Evolutionary conservation across 768 basidiomycete species (phyloP), one percentile per base, ranked within the genome.

Genomic region (Tephrocybe sp.): DNA sequence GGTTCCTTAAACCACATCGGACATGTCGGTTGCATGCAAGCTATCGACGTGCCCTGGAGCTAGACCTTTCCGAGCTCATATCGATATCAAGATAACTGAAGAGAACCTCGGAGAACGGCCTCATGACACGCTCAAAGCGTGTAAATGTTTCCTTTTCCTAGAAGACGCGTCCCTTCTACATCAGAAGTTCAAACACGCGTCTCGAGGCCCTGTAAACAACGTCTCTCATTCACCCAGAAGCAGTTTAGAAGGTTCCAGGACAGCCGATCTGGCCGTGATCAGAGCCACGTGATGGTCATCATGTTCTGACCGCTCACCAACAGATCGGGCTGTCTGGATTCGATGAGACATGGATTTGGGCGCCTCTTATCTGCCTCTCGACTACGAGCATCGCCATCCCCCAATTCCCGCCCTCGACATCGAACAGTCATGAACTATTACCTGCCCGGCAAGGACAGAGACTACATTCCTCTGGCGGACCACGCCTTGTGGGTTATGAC

Each of bases 401-500:
- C 11, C n/a, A 34, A 4, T 8, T 17, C 12, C 20, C 33, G 24
- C 14, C 12, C 37, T 25, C 50, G 26, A 12, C 51, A 37, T 23
- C 53, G 56, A 3, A 48, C 50, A 4, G 26, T 54, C 20, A 81
- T 81, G 83, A 86, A 84, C 62, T 60, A 79, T 49, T 77, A 76
- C 30, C 65, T 78, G 23, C 84, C 84, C 25, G 61, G 62, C 43
- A 62, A 71, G 51, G 73, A 86, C 28, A 76, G 88, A 46, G 87
- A 83, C 45, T 92, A 92, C 64, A 67, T 85, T 42, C 73, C 86
- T 18, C 86, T 93, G 48, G 81, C 87, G 14, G 90, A 92, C 62
- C 90, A 93, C 72, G 90, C 77, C 40, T 65, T 93, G 87, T 90
- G 65, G 65, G 84, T 67, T 3, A 17, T 34, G 23, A 45, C 55